Conservation (phyloP, 305 asterid genomes). For the Caryopteris hybrid region DNA sequence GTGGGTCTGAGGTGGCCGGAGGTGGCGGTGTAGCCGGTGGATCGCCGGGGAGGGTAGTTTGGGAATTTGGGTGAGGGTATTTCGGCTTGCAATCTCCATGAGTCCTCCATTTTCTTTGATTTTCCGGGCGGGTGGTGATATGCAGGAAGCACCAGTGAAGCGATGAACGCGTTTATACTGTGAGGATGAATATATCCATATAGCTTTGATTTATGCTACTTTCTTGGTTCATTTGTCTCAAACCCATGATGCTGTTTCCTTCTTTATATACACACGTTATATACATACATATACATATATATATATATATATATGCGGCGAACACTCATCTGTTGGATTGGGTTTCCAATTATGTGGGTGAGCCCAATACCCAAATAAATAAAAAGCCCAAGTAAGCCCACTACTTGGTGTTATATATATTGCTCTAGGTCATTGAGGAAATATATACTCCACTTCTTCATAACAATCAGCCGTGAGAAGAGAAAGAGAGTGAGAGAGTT, state of each 20-base stretch:
- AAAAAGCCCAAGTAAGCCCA: too few species aligned
- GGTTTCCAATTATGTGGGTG: too few species aligned
- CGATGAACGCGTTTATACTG: neutral
- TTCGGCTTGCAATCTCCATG: slow-evolving; percentile 47
- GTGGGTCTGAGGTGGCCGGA: slow-evolving; percentile 2
- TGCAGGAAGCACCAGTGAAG: neutral
- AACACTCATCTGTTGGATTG: too few species aligned
- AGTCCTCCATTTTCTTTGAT: slow-evolving; percentile 40
- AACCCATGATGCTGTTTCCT: slow-evolving; percentile 2
- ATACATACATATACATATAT: too few species aligned
- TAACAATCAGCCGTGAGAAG: too few species aligned
- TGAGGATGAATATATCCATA: neutral
- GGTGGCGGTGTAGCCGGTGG: slow-evolving; percentile 25
- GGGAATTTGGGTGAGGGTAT: slow-evolving; percentile 23
- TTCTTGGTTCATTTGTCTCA: neutral
- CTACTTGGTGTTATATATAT: too few species aligned
- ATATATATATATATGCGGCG: too few species aligned
- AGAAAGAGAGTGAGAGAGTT: too few species aligned
- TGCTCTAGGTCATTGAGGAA: too few species aligned
- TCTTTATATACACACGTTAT: neutral
- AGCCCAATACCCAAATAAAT: too few species aligned
- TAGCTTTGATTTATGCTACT: neutral
- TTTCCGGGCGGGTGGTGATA: slow-evolving; percentile 10
- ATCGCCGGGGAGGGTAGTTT: slow-evolving; percentile 35
- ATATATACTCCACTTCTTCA: too few species aligned